Evolutionary conservation across 164 flowering plant genomes (phyloP).

Genomic region (Piper betle): DNA sequence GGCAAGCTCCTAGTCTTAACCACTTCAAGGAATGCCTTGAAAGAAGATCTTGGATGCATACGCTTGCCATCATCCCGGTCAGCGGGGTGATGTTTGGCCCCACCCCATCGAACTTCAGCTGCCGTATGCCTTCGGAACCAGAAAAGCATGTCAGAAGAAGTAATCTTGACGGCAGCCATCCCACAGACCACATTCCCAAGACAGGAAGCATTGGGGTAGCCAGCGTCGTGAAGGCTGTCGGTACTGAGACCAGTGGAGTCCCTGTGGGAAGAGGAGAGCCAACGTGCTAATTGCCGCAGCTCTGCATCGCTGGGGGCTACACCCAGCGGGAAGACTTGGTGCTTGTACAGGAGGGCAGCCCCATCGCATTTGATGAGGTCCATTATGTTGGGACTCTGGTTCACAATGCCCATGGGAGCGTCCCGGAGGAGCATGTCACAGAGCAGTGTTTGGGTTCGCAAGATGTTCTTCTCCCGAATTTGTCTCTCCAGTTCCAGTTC

Average conservation of each 20-base stretch:
- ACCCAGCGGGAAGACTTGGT: slow-evolving; percentile 61
- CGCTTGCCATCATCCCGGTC: slow-evolving; percentile 75
- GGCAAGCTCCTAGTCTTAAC: slow-evolving; percentile 75
- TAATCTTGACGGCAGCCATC: slow-evolving; percentile 86
- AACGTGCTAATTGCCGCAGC: slow-evolving; percentile 42
- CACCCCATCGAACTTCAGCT: slow-evolving; percentile 85
- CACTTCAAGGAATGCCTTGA: slow-evolving; percentile 92
- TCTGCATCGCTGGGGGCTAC: slow-evolving; percentile 56
- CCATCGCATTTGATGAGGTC: slow-evolving; percentile 95
- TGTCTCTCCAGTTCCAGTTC: slow-evolving; percentile 78
- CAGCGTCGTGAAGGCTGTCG: slow-evolving; percentile 84
- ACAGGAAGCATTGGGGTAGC: slow-evolving; percentile 66
- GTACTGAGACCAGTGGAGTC: slow-evolving; percentile 94
- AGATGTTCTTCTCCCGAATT: slow-evolving; percentile 69
- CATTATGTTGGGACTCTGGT: slow-evolving; percentile 81
- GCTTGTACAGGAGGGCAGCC: slow-evolving; percentile 66
- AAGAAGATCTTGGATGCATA: slow-evolving; percentile 96
- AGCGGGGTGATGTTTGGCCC: slow-evolving; percentile 80
- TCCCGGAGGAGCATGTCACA: slow-evolving; percentile 94
- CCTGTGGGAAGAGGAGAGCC: slow-evolving; percentile 64
- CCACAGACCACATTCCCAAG: slow-evolving; percentile 77
- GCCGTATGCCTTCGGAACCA: slow-evolving; percentile 92
- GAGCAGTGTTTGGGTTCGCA: slow-evolving; percentile 81
- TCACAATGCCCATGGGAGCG: slow-evolving; percentile 77
- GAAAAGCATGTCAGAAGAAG: slow-evolving; percentile 65